Conservation (phyloP, 2,329 filamentous ascomycete genomes). For the Plectosphaerella plurivora region DNA sequence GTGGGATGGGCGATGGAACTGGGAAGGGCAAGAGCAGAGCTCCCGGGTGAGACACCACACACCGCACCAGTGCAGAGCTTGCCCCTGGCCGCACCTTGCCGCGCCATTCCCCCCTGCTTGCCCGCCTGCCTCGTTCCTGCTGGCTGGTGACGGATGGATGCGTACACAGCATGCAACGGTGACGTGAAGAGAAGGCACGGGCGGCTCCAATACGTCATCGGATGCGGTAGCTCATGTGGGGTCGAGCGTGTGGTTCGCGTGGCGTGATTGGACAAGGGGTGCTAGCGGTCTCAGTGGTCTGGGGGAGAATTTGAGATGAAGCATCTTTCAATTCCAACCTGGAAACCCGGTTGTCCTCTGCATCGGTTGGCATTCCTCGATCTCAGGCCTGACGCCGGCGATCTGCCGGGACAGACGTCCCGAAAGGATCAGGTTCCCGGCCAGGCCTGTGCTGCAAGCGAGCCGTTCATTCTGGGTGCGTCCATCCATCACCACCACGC, state of each 20-base stretch:
- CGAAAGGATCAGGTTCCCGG: too few relatives aligned
- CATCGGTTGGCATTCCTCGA: too few relatives aligned
- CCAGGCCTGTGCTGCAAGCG: too few relatives aligned
- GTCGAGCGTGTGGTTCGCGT: neutral
- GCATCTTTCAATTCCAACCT: too few relatives aligned
- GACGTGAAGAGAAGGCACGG: neutral
- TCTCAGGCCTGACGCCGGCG: too few relatives aligned
- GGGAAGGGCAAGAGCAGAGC: neutral
- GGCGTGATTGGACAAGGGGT: too few relatives aligned
- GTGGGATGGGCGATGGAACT: neutral
- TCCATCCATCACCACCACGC: too few relatives aligned
- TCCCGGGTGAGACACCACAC: neutral
- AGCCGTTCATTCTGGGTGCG: too few relatives aligned
- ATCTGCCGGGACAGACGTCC: too few relatives aligned
- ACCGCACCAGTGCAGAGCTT: neutral
- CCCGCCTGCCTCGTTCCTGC: neutral
- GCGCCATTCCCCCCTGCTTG: neutral
- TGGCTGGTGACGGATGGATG: neutral
- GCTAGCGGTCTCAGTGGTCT: too few relatives aligned
- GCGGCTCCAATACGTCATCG: constrained; percentile 2
- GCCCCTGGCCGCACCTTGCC: neutral
- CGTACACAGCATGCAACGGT: neutral
- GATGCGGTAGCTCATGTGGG: constrained; percentile 2
- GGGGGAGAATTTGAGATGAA: too few relatives aligned
- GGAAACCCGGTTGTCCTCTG: too few relatives aligned